Evolutionary conservation across 1,139 yeast genomes (phyloP).

Genomic region (Nakaseomyces uthaithaninus): DNA sequence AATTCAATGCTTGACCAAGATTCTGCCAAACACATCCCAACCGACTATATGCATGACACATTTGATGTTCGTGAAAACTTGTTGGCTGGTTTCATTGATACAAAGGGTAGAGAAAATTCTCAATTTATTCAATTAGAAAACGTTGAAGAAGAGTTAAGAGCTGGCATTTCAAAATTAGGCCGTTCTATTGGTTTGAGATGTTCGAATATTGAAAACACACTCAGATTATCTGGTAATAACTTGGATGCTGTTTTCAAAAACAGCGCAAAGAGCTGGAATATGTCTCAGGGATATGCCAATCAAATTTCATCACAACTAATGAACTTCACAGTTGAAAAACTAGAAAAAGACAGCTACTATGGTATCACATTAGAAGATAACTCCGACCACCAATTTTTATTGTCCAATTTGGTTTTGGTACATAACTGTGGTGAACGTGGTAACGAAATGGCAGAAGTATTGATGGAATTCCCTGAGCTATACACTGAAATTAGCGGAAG

Average conservation of each 20-base stretch:
- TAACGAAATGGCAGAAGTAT: slow-evolving; percentile 98
- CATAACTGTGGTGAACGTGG: slow-evolving; percentile 80
- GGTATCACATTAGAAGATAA: slow-evolving; percentile 36
- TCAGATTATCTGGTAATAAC: slow-evolving; percentile 11
- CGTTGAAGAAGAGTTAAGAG: not conserved
- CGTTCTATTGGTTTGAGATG: slow-evolving; percentile 37
- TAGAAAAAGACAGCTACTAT: slow-evolving; percentile 33
- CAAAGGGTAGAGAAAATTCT: slow-evolving; percentile 26
- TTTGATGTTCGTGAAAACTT: slow-evolving; percentile 36
- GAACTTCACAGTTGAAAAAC: slow-evolving; percentile 29
- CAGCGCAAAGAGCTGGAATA: slow-evolving; percentile 11
- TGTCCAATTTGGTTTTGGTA: slow-evolving; percentile 35
- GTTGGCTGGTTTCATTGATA: slow-evolving; percentile 38
- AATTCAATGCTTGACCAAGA: not conserved
- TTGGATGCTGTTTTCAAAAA: slow-evolving; percentile 9
- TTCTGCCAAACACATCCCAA: slow-evolving; percentile 20
- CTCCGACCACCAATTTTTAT: slow-evolving; percentile 38
- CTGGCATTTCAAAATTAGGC: slow-evolving; percentile 32
- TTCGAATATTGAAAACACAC: slow-evolving; percentile 14
- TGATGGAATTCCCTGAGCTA: slow-evolving; percentile 98
- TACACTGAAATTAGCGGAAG: slow-evolving; percentile 84
- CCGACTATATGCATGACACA: slow-evolving; percentile 19
- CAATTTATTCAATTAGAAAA: slow-evolving; percentile 2
- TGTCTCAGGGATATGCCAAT: slow-evolving; percentile 12
- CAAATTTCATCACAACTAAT: slow-evolving; percentile 27